phyloP scores from a whole-genome alignment of 768 basidiomycete species.

The Boletus subparvulus region DNA sequence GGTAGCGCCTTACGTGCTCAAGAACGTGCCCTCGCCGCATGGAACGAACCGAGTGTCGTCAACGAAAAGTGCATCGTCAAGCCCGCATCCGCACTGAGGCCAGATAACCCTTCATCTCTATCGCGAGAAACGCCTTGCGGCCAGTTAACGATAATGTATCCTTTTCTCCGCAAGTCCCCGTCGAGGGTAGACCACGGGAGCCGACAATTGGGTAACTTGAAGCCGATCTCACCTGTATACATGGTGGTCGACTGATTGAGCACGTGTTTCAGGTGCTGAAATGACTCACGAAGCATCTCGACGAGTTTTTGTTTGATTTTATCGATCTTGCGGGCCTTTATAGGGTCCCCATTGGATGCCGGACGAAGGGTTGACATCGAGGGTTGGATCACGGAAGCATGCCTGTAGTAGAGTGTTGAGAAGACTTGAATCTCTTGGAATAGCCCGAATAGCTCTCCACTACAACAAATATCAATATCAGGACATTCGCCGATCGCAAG shows the following conservation, averaged over 20 bases:
- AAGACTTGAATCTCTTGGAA: neutral
- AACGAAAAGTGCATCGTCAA: constrained; percentile 5
- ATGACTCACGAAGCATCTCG: constrained; percentile 11
- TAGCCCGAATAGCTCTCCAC: too few species aligned
- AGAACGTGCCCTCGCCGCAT: neutral
- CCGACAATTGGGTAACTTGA: neutral
- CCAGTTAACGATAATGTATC: constrained; percentile 8
- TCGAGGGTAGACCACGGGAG: constrained; percentile 5
- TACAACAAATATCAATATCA: too few species aligned
- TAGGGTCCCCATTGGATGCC: neutral
- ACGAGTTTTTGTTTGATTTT: neutral
- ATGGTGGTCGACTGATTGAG: neutral
- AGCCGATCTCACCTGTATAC: neutral
- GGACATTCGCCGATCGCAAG: neutral
- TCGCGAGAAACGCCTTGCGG: constrained; percentile 1
- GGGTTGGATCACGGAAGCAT: neutral
- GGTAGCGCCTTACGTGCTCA: too few species aligned
- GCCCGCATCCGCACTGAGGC: neutral
- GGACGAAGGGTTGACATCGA: neutral
- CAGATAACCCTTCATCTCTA: neutral
- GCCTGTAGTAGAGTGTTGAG: neutral
- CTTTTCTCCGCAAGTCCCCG: neutral
- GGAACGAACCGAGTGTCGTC: constrained; percentile 5
- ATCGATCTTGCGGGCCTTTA: neutral
- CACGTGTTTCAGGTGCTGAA: neutral